A percentile compares a stretch with the other conserved stretches of the same genome.
Conservation (phyloP, 1,139 yeast species). For the Yamadazyma conglobata region DNA sequence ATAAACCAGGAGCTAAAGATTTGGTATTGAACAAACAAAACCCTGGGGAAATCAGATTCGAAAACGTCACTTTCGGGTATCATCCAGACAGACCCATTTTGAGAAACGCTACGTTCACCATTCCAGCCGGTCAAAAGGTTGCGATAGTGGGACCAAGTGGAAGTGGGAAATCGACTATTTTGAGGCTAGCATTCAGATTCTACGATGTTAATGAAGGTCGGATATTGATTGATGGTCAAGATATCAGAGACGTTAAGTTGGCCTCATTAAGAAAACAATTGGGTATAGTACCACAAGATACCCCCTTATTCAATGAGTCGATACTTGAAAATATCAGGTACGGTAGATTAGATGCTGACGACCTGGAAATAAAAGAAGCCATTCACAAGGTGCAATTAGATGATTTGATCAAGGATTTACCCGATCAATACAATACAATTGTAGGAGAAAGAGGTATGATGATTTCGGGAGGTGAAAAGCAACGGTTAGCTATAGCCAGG, state of each 20-base stretch:
- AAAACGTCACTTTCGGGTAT: slow-evolving; percentile 91
- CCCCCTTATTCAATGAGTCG: slow-evolving; percentile 91
- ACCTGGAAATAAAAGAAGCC: slow-evolving; percentile 65
- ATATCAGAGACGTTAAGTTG: slow-evolving; percentile 69
- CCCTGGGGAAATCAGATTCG: slow-evolving; percentile 78
- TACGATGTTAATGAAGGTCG: slow-evolving; percentile 81
- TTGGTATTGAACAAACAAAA: slow-evolving; percentile 40
- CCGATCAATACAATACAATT: slow-evolving; percentile 78
- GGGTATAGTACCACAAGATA: slow-evolving; percentile 97
- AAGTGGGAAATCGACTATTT: slow-evolving; percentile 88
- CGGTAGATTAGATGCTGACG: slow-evolving; percentile 73
- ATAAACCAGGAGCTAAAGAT: slow-evolving; percentile 59
- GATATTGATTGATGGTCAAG: slow-evolving; percentile 86
- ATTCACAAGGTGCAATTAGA: slow-evolving; percentile 70
- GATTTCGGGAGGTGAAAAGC: slow-evolving; percentile 99
- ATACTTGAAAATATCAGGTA: slow-evolving; percentile 84
- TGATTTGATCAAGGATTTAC: slow-evolving; percentile 61
- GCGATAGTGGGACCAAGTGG: slow-evolving; percentile 97
- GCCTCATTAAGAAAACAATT: slow-evolving; percentile 70
- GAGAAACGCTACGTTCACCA: slow-evolving; percentile 73
- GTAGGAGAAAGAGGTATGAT: slow-evolving; percentile 99
- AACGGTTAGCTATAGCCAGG: slow-evolving; percentile 89
- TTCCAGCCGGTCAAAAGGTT: slow-evolving; percentile 88
- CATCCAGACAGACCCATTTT: slow-evolving; percentile 85
- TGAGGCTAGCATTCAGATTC: slow-evolving; percentile 81